Base-by-base conservation (phyloP, 2,329 filamentous ascomycete genomes). In the Alternaria atra region DNA sequence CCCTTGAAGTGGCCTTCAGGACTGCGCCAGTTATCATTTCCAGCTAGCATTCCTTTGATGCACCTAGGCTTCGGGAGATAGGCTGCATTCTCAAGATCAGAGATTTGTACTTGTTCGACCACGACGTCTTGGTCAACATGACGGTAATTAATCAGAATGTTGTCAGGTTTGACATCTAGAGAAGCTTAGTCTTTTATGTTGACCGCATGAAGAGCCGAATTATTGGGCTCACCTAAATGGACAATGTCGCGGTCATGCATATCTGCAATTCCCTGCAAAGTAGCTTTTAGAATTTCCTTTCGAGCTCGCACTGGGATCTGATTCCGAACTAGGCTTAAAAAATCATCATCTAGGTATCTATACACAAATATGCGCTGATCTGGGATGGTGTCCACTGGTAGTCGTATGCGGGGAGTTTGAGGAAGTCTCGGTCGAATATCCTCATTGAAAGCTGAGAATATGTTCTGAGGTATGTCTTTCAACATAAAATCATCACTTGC, bases 31-130 rank as follows among this genome's bases (percentile, higher is more conserved):
- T 74, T 73, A 13, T 73, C 66, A 46, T 77, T 76, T 10, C 74
- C 74, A 9, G 64, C 44, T 15, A 72, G 64, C 67, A 71, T 73
- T 13, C 72, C 71, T 57, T 71, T 73, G 39, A 78, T 71, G 48
- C 60, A 72, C 52, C 68, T 70, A 6, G 66, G 65, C 58, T 73
- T 68, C 1, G 76, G 76, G 20, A 80, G 65, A 63, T 79, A 70
- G 9, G 77, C 77, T 10, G 77, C 73, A 60, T 76, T 76, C 50
- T 77, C 73, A 25, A 77, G 55, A 55, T 76, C 74, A 20, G 57
- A 65, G 25, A 77, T 42, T 35, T 73, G 68, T 1, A 72, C 72
- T 44, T 63, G 34, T 37, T 73, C 62, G 17, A 74, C 42, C 29
- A 54, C 47, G 1, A 67, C 43, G 1, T 65, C 57, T 52, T 65